Conservation (phyloP, 108 stramenopile species). For the Fistulifera pelliculosa region DNA sequence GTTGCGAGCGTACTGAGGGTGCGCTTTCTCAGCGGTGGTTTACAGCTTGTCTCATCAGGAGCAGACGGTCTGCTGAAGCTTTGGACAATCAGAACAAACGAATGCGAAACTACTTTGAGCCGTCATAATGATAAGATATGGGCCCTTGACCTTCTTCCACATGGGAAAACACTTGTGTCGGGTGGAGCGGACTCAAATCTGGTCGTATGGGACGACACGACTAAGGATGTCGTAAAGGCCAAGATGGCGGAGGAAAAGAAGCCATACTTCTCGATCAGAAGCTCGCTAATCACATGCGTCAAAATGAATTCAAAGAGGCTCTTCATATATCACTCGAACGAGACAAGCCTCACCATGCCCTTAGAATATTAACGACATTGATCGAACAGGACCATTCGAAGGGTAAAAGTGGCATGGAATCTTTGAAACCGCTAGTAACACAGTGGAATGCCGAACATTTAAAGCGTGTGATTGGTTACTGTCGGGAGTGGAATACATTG, state of each 20-base stretch:
- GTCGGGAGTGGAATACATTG: conserved; percentile 84
- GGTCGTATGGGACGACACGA: conserved; percentile 89
- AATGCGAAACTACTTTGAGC: conserved; percentile 91
- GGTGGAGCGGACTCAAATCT: conserved; percentile 91
- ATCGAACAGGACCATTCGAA: conserved; percentile 53
- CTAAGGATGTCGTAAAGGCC: conserved; percentile 63
- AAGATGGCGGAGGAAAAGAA: conserved; percentile 54
- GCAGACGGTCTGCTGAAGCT: conserved; percentile 93
- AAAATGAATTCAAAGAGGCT: conserved; percentile 81
- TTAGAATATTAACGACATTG: conserved; percentile 65
- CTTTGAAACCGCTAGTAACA: conserved; percentile 53
- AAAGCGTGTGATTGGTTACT: conserved; percentile 72
- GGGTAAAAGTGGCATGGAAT: conserved; percentile 25
- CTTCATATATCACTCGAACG: conserved; percentile 71
- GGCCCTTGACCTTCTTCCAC: conserved; percentile 75
- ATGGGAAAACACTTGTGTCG: conserved; percentile 62
- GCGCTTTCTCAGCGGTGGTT: conserved; percentile 63
- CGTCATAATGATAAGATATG: conserved; percentile 90
- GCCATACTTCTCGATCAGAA: conserved; percentile 74
- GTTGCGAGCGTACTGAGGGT: conserved; percentile 83
- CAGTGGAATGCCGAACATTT: conserved; percentile 58
- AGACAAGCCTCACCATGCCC: conserved; percentile 74
- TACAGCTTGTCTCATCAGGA: conserved; percentile 84
- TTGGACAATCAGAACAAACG: conserved; percentile 91
- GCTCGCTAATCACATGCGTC: conserved; percentile 79